Percentiles rank a stretch among this genome's conserved stretches.
phyloP scores from a whole-genome alignment of 2,329 filamentous ascomycete species.

The Trichoderma sp. region DNA sequence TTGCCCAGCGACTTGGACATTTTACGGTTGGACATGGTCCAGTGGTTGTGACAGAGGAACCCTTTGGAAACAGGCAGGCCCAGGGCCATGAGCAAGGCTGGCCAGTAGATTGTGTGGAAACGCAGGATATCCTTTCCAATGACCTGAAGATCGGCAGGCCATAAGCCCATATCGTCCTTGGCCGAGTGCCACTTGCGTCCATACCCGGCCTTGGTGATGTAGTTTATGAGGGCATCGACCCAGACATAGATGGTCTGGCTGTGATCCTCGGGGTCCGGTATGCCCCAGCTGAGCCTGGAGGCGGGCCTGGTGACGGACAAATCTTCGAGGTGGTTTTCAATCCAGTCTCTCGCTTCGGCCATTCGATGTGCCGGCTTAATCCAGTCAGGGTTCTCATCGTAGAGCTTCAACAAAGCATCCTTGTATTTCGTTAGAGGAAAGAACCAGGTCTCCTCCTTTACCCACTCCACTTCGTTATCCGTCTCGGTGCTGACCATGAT shows the following conservation, averaged over 20 bases:
- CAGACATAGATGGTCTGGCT: constrained; percentile 96
- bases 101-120: constrained; percentile 98
- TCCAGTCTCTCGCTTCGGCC: constrained; percentile 76
- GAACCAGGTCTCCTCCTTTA: constrained; percentile 90
- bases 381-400: constrained; percentile 74
- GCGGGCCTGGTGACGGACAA: constrained; percentile 84
- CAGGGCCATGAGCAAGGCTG: constrained; percentile 88
- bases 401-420: constrained; percentile 78
- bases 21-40: constrained; percentile 88
- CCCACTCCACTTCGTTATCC: constrained; percentile 92
- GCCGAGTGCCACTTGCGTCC: constrained; percentile 62
- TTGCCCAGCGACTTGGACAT: constrained; percentile 98
- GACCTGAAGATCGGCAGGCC: constrained; percentile 90
- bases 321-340: constrained; percentile 77
- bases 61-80: constrained; percentile 76
- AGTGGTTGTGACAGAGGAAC: constrained; percentile 88
- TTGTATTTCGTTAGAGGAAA: constrained; percentile 85
- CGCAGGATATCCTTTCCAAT: constrained; percentile 96
- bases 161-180: constrained; percentile 64
- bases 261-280: constrained; percentile 80
- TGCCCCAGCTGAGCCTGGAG: constrained; percentile 81
- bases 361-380: constrained; percentile 73
- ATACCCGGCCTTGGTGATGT: constrained; percentile 85
- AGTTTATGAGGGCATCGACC: constrained; percentile 95
- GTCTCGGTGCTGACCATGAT: constrained; percentile 84